Evolutionary conservation across 805 yeast species (phyloP), one percentile per base, ranked within the genome.

Genomic region (Ogataea kodamae): DNA sequence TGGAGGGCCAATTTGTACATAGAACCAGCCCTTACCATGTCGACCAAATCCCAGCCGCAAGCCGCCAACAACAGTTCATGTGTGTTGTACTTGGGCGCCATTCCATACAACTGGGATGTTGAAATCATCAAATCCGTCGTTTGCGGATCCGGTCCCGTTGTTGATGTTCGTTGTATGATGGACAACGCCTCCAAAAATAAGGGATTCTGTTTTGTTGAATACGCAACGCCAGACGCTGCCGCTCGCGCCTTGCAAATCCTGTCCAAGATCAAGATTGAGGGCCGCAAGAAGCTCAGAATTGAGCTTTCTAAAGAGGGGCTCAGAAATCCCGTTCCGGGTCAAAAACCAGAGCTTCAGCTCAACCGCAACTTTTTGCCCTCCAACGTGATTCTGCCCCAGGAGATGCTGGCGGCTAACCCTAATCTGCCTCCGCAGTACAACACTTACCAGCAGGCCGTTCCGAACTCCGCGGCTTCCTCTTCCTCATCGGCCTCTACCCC

Each of bases 91-190:
- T 45, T 78, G 9, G 86, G 85, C 10, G 73, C 71, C 46, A 61
- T 82, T 17, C 92, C 92, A 1, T 71, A 70, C 44, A 79, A 78
- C 41, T 83, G 92, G 92, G 77, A 69, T 42, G 78, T 73, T 36
- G 74, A 73, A 31, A 73, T 70, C 10, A 64, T 82, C 21, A 72
- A 76, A 33, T 73, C 78, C 18, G 73, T 82, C 8, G 78, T 81
- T 15, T 78, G 83, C 34, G 89, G 89, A 1, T 68, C 83, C 7
- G 92, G 92, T 1, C 72, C 74, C 3, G 74, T 83, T 16, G 76
- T 78, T 10, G 85, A 78, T 43, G 80, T 81, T 6, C 68, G 85
- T 45, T 56, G 80, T 57, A 68, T 80, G 60, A 68, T 65, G 67
- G 76, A 76, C 51, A 65, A 67, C 50, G 71, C 70, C 8, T 76